Percentiles rank a stretch among this genome's conserved stretches.
These are phyloP conservation scores for Syzygium syzygioides DNA, from an alignment of 441 rosid species.

Conservation along the genomic window DNA sequence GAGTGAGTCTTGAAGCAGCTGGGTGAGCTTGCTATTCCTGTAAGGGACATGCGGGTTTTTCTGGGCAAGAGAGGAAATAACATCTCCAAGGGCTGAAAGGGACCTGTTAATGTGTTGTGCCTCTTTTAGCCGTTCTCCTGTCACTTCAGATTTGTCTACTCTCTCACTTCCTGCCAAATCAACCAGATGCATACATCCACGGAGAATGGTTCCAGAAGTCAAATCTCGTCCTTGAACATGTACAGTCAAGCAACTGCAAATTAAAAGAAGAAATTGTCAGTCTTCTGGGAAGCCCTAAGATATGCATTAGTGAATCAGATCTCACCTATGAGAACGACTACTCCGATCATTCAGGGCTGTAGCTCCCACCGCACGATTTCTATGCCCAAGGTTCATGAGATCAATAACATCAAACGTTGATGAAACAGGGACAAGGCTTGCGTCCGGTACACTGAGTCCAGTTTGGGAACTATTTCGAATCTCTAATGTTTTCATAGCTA, in stretches of 20 bases:
- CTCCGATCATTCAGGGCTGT: conserved; percentile 90
- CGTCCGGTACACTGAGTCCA: conserved; percentile 85
- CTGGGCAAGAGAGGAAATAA: conserved; percentile 86
- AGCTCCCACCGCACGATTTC: conserved; percentile 79
- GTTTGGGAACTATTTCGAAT: conserved; percentile 80
- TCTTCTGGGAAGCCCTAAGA: conserved; percentile 5
- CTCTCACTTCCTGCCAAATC: conserved; percentile 94
- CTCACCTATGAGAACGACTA: conserved; percentile 90
- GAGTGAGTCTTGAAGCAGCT: conserved; percentile 84
- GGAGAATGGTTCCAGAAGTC: conserved; percentile 61
- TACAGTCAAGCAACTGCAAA: conserved; percentile 77
- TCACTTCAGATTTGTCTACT: conserved; percentile 80
- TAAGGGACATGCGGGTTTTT: conserved; percentile 87
- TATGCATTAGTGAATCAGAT: not conserved
- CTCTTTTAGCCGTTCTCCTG: conserved; percentile 86
- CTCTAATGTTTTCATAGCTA: conserved; percentile 59
- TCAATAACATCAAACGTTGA: conserved; percentile 75
- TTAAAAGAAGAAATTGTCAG: not conserved
- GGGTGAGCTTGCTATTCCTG: conserved; percentile 90
- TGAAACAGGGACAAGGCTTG: conserved; percentile 69
- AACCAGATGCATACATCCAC: conserved; percentile 89
- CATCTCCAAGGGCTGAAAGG: conserved; percentile 92
- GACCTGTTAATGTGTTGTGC: conserved; percentile 85
- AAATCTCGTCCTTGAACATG: conserved; percentile 83
- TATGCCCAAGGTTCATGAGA: conserved; percentile 77